A percentile compares a stretch with the other conserved stretches of the same genome.
Evolutionary conservation across 2,329 filamentous ascomycete genomes (phyloP).

Genomic region (Hansfordia pulvinata): DNA sequence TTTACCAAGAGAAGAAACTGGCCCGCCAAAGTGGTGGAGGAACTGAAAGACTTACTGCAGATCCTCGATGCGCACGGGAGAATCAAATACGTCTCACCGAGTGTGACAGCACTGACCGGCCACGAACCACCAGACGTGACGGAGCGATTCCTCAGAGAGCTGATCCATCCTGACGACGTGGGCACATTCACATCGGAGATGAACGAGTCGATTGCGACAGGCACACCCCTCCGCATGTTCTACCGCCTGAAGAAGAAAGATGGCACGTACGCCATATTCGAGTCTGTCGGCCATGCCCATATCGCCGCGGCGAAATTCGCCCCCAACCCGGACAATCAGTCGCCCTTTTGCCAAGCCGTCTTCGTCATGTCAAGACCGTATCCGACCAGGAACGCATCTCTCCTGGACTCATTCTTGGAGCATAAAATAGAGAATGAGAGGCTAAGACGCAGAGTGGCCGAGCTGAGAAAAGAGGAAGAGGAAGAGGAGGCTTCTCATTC

Average conservation of each 20-base stretch:
- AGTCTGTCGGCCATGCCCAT: slow-evolving; percentile 87
- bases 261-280: slow-evolving; percentile 65
- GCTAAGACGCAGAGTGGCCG: slow-evolving; percentile 68
- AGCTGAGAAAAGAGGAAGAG: slow-evolving; percentile 73
- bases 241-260: slow-evolving; percentile 71
- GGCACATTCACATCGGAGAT: slow-evolving; percentile 76
- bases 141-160: slow-evolving; percentile 65
- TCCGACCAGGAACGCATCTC: slow-evolving; percentile 70
- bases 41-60: slow-evolving; percentile 77
- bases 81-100: slow-evolving; percentile 77
- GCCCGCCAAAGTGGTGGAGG: slow-evolving; percentile 80
- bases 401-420: slow-evolving; percentile 87
- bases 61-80: slow-evolving; percentile 76
- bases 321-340: slow-evolving; percentile 48
- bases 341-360: slow-evolving; percentile 70
- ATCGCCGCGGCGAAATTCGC: slow-evolving; percentile 56
- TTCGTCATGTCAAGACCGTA: slow-evolving; percentile 91
- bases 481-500: slow-evolving; percentile 60
- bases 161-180: slow-evolving; percentile 76
- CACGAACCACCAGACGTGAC: slow-evolving; percentile 58
- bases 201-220: slow-evolving; percentile 75
- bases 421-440: slow-evolving; percentile 96
- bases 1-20: slow-evolving; percentile 57
- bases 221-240: slow-evolving; percentile 70
- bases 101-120: slow-evolving; percentile 60